Conservation (phyloP, 1,284 basidiomycete genomes). For the Hymenochaete sp. region DNA sequence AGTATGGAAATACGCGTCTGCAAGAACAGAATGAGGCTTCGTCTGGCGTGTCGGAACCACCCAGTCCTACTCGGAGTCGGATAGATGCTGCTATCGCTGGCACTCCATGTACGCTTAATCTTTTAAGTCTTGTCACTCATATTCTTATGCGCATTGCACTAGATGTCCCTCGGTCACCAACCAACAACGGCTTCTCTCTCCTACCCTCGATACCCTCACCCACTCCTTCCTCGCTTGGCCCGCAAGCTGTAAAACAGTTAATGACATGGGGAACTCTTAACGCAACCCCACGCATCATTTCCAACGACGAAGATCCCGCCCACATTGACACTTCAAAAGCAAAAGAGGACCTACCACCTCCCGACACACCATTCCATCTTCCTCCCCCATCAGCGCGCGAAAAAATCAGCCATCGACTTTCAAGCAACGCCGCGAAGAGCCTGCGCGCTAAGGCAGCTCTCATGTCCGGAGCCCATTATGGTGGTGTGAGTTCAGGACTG, state of each 20-base stretch:
- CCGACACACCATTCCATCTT: slow-evolving; percentile 62
- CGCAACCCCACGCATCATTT: slow-evolving; percentile 78
- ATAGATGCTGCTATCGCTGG: slow-evolving; percentile 86
- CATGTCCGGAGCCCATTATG: slow-evolving; percentile 28
- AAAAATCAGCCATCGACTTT: slow-evolving; percentile 67
- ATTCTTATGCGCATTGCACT: slow-evolving; percentile 14
- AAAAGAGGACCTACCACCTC: slow-evolving; percentile 33
- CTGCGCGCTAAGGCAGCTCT: slow-evolving; percentile 61
- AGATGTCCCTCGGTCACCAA: slow-evolving; percentile 56
- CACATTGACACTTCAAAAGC: too few relatives aligned
- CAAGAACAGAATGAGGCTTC: slow-evolving; percentile 48
- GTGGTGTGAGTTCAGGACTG: slow-evolving; percentile 28
- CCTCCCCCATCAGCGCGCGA: slow-evolving; percentile 66
- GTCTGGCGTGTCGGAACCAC: slow-evolving; percentile 49
- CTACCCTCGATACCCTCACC: slow-evolving; percentile 83
- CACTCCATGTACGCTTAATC: slow-evolving; percentile 65
- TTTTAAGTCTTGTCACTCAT: slow-evolving; percentile 13
- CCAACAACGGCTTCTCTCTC: slow-evolving; percentile 53
- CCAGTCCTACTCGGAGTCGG: slow-evolving; percentile 80
- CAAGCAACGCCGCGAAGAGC: slow-evolving; percentile 60
- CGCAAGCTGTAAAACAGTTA: slow-evolving; percentile 70
- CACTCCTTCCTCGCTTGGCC: slow-evolving; percentile 69
- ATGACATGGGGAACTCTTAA: slow-evolving; percentile 91
- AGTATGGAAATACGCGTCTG: slow-evolving; percentile 73
- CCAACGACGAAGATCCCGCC: slow-evolving; percentile 47